Conservation (phyloP, 495 filamentous ascomycete genomes). For the Penicillium salamii region DNA sequence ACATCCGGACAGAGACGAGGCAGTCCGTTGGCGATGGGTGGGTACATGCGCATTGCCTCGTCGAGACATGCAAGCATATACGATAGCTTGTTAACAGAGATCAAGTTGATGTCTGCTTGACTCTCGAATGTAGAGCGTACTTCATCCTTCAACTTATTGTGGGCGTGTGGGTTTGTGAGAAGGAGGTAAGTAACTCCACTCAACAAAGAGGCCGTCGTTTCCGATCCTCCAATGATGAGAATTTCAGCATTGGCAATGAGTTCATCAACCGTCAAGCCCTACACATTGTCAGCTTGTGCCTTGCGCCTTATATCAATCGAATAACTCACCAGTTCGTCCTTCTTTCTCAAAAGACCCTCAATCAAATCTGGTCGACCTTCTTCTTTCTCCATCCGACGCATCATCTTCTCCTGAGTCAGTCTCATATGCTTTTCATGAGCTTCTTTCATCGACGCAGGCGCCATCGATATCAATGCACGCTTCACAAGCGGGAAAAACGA, state of each 20-base stretch:
- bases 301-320: no score
- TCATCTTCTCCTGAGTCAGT: slow-evolving; percentile 37
- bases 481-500: slow-evolving; percentile 33
- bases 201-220: slow-evolving; percentile 60
- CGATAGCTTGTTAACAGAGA: slow-evolving; percentile 40
- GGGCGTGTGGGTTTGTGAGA: slow-evolving; percentile 37
- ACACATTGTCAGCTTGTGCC: not conserved
- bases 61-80: slow-evolving; percentile 57
- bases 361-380: slow-evolving; percentile 45
- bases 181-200: slow-evolving; percentile 53
- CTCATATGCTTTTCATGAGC: slow-evolving; percentile 34
- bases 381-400: slow-evolving; percentile 36
- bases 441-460: slow-evolving; percentile 17
- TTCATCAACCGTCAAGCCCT: slow-evolving; percentile 39
- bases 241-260: slow-evolving; percentile 38
- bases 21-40: slow-evolving; percentile 49
- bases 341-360: slow-evolving; percentile 47
- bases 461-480: slow-evolving; percentile 10
- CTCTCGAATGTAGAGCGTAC: slow-evolving; percentile 47
- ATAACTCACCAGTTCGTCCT: slow-evolving; percentile 40
- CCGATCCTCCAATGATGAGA: slow-evolving; percentile 54
- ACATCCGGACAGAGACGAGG: slow-evolving; percentile 43
- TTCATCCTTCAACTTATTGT: slow-evolving; percentile 46
- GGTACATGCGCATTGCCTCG: slow-evolving; percentile 58
- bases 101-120: slow-evolving; percentile 53